These are phyloP conservation scores for Apophysomyces ossiformis DNA, from an alignment of 371 early-diverging fungal genomes.

Conservation along the genomic window DNA sequence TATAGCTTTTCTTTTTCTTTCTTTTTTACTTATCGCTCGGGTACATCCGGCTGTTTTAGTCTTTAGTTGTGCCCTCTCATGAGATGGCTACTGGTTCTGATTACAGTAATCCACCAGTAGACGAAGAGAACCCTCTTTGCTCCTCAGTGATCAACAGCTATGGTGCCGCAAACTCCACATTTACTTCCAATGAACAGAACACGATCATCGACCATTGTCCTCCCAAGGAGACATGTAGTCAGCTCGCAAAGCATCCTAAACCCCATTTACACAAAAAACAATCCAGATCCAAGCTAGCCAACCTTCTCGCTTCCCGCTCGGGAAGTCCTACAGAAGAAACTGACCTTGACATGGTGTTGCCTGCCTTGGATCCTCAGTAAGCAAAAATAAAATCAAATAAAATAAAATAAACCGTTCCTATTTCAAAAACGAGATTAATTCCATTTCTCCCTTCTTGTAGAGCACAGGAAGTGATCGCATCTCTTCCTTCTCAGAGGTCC, in stretches of 20 bases:
- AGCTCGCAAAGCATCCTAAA: not conserved
- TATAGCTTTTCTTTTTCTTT: not conserved
- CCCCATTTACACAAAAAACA: not conserved
- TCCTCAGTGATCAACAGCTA: not conserved
- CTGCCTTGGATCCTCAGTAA: slow-evolving; percentile 53
- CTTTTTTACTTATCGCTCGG: not conserved
- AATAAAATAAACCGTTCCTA: not conserved
- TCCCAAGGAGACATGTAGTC: not conserved
- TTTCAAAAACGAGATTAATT: not conserved
- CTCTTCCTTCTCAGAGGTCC: slow-evolving; percentile 18
- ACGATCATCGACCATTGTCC: slow-evolving; percentile 59
- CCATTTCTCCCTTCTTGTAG: slow-evolving; percentile 15
- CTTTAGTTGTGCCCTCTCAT: not conserved
- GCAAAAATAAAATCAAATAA: not conserved
- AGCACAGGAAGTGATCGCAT: slow-evolving; percentile 28
- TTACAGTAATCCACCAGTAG: slow-evolving; percentile 1
- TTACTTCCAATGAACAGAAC: slow-evolving; percentile 43
- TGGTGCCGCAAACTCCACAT: not conserved
- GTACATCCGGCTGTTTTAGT: not conserved
- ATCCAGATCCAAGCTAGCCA: slow-evolving; percentile 16
- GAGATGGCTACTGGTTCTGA: slow-evolving; percentile 2
- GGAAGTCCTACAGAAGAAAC: slow-evolving; percentile 25
- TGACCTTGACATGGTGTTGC: slow-evolving; percentile 41
- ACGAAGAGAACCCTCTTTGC: slow-evolving; percentile 10
- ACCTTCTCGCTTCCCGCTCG: slow-evolving; percentile 28